Base-by-base conservation (phyloP, 768 basidiomycete species). In the Boletus pseudopeckii region DNA sequence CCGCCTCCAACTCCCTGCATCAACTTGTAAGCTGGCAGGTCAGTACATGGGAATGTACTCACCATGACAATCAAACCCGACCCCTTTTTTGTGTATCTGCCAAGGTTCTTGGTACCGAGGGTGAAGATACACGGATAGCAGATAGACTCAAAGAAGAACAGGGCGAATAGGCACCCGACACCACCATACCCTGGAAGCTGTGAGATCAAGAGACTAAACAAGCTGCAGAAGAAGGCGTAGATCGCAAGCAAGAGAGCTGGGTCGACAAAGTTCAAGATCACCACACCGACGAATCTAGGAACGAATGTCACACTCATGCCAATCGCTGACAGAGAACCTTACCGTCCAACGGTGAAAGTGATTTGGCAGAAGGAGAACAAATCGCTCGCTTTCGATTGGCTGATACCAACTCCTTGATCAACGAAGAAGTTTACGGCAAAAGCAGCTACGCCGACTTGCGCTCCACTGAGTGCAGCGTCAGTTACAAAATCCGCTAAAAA, bases 131-230 rank as follows among this genome's bases (percentile, higher is more conserved):
- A 81, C 72, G 84, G 83, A 58, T 85, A 85, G 60, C 85, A 88
- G 54, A 88, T 87, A 30, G 84, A 86, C 69, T 88, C 86, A 65
- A 86, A 86, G 75, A 84, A 86, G 76, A 87, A 86, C 50, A 88
- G 70, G 51, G 74, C 64, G 63, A 85, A 88, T 34, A 88, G 65
- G 69, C 80, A 84, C 10, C 74, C 80, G 39, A 89, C 71, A 33
- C 81, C 87, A 5, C 77, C 71, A 48, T 73, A 71, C 14, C 86
- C 84, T 8, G 75, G 71, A 8, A 81, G 64, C 24, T 78, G 73
- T 10, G 82, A 75, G 44, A 80, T 72, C 45, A 78, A 70, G 52
- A 87, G 64, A 48, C 75, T 72, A 63, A 86, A 83, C 32, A 79
- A 42, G 37, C 71, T 74, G 64, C 84, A 86, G 28, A 69, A 66